Evolutionary conservation across 768 basidiomycete species (phyloP), one percentile per base, ranked within the genome.

Genomic region (Rhizopogon roseolus): DNA sequence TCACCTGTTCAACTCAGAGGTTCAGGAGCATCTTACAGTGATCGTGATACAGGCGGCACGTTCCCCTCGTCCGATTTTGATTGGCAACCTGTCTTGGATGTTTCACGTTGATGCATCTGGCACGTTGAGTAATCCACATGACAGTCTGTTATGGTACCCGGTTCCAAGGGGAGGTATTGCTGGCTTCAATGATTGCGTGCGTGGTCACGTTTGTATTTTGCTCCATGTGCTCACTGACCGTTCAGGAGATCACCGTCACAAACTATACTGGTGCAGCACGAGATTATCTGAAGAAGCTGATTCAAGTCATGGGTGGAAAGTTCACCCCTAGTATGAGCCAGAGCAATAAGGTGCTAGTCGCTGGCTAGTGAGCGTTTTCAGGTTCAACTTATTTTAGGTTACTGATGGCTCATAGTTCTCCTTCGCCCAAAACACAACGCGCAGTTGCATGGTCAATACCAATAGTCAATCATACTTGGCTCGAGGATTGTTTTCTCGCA

Each of bases 211-310:
- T 34, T 42, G 37, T 5, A 57, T 28, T 19, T 3, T 52, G 46
- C 8, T 51, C 3, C 19, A 36, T 27, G 54, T 38, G 34, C 49
- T 49, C 16, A 49, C 28, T 34, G 43, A 2, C 7, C 13, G 25
- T 56, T 49, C 48, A 93, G 89, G 76, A 81, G 59, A 84, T 96
- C 52, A 90, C 93, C 0, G 76, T 96, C 1, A 93, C 93, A 0
- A 95, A 95, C 64, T 96, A 94, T 65, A 88, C 90, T 0, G 93
- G 94, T 2, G 83, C 86, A 37, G 79, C 89, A 6, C 79, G 93
- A 2, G 93, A 96, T 50, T 95, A 95, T 63, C 76, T 98, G 49
- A 93, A 93, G 72, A 85, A 82, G 57, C 73, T 98, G 14, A 89
- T 98, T 49, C 71, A 71, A 5, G 70, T 81, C 5, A 82, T 91